Evolutionary conservation across 805 yeast genomes (phyloP).

Genomic region (Limtongia smithiae): DNA sequence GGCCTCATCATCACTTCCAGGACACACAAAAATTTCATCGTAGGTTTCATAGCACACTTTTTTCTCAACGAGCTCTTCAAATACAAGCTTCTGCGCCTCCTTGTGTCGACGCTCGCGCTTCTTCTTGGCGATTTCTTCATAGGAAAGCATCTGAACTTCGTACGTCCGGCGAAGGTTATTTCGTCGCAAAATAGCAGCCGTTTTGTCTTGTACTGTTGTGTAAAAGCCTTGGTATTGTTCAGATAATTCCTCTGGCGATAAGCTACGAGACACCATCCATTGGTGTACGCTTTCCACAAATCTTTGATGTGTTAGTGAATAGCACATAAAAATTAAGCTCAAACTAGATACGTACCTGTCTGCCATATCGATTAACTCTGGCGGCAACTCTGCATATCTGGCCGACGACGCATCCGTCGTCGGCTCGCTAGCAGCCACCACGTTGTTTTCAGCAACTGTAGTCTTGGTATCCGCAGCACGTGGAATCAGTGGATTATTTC

Average conservation of each 20-base stretch:
- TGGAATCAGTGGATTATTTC: too few species aligned
- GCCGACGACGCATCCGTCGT: background rate
- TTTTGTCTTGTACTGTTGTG: conserved; percentile 32
- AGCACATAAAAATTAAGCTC: background rate
- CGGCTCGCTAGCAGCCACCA: too few species aligned
- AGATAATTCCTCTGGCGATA: conserved; percentile 40
- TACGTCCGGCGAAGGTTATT: conserved; percentile 31
- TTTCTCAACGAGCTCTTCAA: conserved; percentile 39
- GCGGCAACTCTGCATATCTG: conserved; percentile 19
- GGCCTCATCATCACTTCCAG: conserved; percentile 34
- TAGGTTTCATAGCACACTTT: conserved; percentile 39
- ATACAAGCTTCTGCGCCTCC: conserved; percentile 29
- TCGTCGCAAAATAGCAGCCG: conserved; percentile 30
- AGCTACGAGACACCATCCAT: conserved; percentile 39
- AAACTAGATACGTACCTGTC: conserved; percentile 5
- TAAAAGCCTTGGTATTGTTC: conserved; percentile 43
- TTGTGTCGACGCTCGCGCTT: conserved; percentile 33
- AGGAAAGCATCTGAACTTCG: conserved; percentile 37
- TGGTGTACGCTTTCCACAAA: conserved; percentile 35
- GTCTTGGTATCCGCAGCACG: too few species aligned
- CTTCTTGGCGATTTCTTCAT: conserved; percentile 36
- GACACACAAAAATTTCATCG: conserved; percentile 35
- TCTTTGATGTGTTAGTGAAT: conserved; percentile 1
- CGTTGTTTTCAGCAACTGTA: too few species aligned
- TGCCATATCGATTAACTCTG: conserved; percentile 21